Base-by-base conservation (phyloP, 2,329 filamentous ascomycete genomes). In the Stagonosporopsis cucurbitacearum region DNA sequence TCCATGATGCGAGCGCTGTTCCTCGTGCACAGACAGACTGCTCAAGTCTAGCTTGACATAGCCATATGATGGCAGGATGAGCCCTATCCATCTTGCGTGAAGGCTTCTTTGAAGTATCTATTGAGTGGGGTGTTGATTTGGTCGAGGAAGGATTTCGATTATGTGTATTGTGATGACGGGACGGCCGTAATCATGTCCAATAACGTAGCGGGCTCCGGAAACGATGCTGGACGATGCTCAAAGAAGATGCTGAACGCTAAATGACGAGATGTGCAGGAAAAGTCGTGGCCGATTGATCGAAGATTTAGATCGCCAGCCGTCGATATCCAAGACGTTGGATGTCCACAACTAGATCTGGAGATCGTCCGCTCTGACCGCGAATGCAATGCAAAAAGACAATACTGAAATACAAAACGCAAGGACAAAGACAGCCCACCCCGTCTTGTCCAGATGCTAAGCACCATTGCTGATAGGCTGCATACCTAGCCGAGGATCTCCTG, bases 371-470 rank as follows among this genome's bases (percentile, higher is more conserved):
- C 64, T 62, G 40, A 59, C 50, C 60, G 66, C 49, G 49, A 68
- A 64, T 53, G 66, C 65, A 60, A 70, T 66, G 56, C 60, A 68
- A 54, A 70, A 58, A 54, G 59, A 68, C 47, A 69, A 49, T 43
- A 68, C 41, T 52, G 68, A 50, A 64, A 73, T 35, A 67, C 46
- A 71, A 48, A 69, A 69, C 39, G 70, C 70, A 67, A 71, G 69
- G 72, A 75, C 73, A 68, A 69, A 60, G 66, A 73, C 69, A 70
- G 73, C 72, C 71, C 73, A 75, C 71, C 73, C 73, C 71, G 64
- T 72, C 71, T 65, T 68, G 73, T 74, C 69, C 68, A 58, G 25
- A 64, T 69, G 70, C 57, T 74, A 73, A 42, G 69, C 68, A 54
- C 68, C 66, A 63, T 64, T 73, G 15, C 65, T 55, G n/a, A 65